Percentiles rank a stretch among this genome's conserved stretches.
These are phyloP conservation scores for Magnolia officinalis DNA, from an alignment of 164 flowering plant species.

Conservation along the genomic window DNA sequence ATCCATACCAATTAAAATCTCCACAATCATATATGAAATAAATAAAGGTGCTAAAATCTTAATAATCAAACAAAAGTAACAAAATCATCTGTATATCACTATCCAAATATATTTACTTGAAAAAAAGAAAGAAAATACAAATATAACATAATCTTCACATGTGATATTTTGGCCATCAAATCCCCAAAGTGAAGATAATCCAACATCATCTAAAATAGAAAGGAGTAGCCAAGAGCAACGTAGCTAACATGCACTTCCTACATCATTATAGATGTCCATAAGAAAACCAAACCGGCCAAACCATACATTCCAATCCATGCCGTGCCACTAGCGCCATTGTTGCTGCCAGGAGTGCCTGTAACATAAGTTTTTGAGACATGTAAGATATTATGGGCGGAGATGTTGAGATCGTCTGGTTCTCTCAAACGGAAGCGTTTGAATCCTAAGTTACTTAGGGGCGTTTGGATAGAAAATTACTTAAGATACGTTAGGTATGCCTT, in stretches of 20 bases:
- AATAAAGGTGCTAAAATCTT: too few species aligned
- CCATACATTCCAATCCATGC: conserved; percentile 24
- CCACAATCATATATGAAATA: too few species aligned
- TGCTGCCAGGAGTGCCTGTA: not conserved
- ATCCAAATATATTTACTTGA: not conserved
- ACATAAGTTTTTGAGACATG: too few species aligned
- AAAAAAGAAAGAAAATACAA: too few species aligned
- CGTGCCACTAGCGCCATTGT: conserved; percentile 15
- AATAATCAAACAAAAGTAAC: not conserved
- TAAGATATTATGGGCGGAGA: too few species aligned
- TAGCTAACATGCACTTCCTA: not conserved
- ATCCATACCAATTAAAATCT: too few species aligned
- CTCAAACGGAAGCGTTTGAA: too few species aligned
- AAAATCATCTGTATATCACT: not conserved
- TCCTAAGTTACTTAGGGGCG: too few species aligned
- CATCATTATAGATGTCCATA: conserved; percentile 21
- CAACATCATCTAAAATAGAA: not conserved
- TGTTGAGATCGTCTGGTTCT: too few species aligned
- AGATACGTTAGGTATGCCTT: too few species aligned
- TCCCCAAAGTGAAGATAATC: not conserved
- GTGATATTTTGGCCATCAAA: too few species aligned
- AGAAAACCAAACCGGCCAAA: conserved; percentile 19
- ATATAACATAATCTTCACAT: not conserved
- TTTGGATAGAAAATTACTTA: too few species aligned
- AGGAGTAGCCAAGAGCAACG: not conserved